Conservation (phyloP, 345 rosid genomes). For the Nephelium lappaceum region DNA sequence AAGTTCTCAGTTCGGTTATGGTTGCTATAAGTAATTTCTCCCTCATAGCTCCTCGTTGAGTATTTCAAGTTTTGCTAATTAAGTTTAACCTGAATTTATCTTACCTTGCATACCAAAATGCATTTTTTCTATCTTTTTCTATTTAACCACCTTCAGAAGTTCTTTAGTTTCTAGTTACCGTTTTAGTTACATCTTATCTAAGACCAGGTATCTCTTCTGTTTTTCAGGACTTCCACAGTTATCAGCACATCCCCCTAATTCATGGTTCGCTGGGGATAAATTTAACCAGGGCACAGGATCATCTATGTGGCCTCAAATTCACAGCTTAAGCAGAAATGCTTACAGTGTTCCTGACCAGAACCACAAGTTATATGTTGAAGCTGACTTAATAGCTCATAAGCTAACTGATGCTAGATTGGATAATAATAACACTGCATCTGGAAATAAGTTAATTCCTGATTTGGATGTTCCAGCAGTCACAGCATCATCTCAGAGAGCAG, state of each 20-base stretch:
- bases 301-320: conserved; percentile 36
- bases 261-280: conserved; percentile 37
- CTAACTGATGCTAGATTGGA: conserved; percentile 37
- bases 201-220: conserved; percentile 3
- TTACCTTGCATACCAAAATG: background rate
- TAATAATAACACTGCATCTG: conserved; percentile 21
- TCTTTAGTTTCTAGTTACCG: background rate
- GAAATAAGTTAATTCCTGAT: conserved; percentile 26
- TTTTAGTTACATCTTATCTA: background rate
- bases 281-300: conserved; percentile 28
- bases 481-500: conserved; percentile 26
- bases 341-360: conserved; percentile 27
- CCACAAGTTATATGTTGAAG: conserved; percentile 30
- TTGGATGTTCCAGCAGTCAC: conserved; percentile 25
- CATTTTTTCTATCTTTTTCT: background rate
- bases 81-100: background rate
- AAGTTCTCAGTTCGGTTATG: background rate
- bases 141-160: background rate
- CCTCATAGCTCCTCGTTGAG: background rate
- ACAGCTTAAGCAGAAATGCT: conserved; percentile 23
- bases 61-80: background rate
- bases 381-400: conserved; percentile 35
- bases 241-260: conserved; percentile 25
- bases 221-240: conserved; percentile 41
- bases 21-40: background rate